phyloP scores from a whole-genome alignment of 1,284 basidiomycete species.

The Tylopilus orsonianus region DNA sequence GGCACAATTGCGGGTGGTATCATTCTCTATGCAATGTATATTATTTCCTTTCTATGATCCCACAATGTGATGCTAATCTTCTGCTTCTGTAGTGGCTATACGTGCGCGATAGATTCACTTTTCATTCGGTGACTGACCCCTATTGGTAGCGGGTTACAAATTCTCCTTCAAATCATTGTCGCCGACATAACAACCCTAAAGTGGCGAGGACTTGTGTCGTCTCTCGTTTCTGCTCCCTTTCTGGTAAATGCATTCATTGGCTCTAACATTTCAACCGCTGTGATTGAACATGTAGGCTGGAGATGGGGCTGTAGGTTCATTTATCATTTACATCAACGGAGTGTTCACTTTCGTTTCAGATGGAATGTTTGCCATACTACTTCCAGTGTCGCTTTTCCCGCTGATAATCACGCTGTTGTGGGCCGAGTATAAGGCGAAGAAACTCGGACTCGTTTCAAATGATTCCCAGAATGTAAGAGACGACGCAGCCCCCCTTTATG shows the following conservation, averaged over 20 bases:
- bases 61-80: background rate
- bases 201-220: slow-evolving; percentile 74
- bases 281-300: slow-evolving; percentile 62
- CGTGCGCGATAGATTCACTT: slow-evolving; percentile 34
- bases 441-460: slow-evolving; percentile 39
- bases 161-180: slow-evolving; percentile 73
- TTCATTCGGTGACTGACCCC: slow-evolving; percentile 1
- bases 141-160: slow-evolving; percentile 54
- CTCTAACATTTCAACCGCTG: slow-evolving; percentile 62
- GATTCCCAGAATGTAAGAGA: background rate
- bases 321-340: slow-evolving; percentile 4
- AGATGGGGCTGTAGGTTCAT: slow-evolving; percentile 67
- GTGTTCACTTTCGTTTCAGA: slow-evolving; percentile 38
- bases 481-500: background rate
- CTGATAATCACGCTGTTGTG: slow-evolving; percentile 68
- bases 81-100: slow-evolving; percentile 46
- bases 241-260: slow-evolving; percentile 70
- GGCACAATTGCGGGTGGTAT: slow-evolving; percentile 54
- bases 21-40: slow-evolving; percentile 55
- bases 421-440: slow-evolving; percentile 66
- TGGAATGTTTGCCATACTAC: slow-evolving; percentile 67
- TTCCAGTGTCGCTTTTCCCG: slow-evolving; percentile 54
- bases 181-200: slow-evolving; percentile 80
- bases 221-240: slow-evolving; percentile 67
- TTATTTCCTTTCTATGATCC: slow-evolving; percentile 5